These are phyloP conservation scores for Phytophthora europaea DNA, from an alignment of 352 stramenopile genomes.

Conservation along the genomic window DNA sequence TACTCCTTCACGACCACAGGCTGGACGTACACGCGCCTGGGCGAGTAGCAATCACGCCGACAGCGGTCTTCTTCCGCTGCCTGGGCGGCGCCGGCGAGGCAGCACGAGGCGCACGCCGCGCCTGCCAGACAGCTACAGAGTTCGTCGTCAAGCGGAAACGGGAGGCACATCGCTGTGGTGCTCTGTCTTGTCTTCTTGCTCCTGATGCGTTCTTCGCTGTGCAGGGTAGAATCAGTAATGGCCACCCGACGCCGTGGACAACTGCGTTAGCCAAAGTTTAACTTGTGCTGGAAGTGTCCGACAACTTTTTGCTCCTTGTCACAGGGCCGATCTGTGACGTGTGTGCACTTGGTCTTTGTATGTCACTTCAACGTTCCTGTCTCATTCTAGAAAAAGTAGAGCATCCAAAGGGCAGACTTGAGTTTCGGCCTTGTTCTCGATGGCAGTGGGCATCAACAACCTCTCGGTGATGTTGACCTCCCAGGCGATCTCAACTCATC, in stretches of 20 bases:
- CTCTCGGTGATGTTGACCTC: neutral
- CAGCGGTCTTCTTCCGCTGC: slow-evolving; percentile 31
- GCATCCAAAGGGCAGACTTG: slow-evolving; percentile 4
- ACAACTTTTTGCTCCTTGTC: slow-evolving; percentile 1
- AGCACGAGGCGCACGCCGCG: slow-evolving; percentile 35
- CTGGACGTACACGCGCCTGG: slow-evolving; percentile 34
- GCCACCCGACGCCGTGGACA: neutral
- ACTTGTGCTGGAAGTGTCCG: neutral
- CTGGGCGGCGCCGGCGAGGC: slow-evolving; percentile 24
- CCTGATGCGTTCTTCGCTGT: neutral
- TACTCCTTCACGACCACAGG: slow-evolving; percentile 31
- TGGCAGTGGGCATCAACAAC: neutral
- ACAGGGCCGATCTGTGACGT: slow-evolving; percentile 28
- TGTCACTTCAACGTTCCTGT: slow-evolving; percentile 21
- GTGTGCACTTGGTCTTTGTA: slow-evolving; percentile 31
- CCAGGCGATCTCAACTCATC: neutral
- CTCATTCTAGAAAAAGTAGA: slow-evolving; percentile 21
- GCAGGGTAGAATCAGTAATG: slow-evolving; percentile 22
- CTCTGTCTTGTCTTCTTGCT: neutral
- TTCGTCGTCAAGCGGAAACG: slow-evolving; percentile 30
- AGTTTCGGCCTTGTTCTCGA: slow-evolving; percentile 3
- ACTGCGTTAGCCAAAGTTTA: too few relatives aligned
- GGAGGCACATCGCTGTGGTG: slow-evolving; percentile 29
- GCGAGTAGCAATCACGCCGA: slow-evolving; percentile 23
- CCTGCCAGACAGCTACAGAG: slow-evolving; percentile 40